Evolutionary conservation across 192 early-diverging fungal genomes (phyloP), one percentile per base, ranked within the genome.

Genomic region (Dissophora globulifera): DNA sequence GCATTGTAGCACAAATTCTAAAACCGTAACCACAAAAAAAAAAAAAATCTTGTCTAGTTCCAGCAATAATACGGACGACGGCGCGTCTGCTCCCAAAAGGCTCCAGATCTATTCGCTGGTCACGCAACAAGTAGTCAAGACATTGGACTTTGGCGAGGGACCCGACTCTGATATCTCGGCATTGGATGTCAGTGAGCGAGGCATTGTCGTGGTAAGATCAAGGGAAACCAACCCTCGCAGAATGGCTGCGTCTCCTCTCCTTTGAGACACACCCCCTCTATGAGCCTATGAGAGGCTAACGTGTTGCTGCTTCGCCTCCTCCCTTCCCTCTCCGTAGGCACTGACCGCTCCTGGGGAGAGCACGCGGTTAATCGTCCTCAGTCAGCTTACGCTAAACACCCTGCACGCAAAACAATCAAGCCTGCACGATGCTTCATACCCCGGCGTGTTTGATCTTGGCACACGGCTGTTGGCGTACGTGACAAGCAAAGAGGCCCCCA

Each of bases 391-490:
- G 35, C 65, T 91, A 12, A 42, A 74, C 25, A 54, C 59, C 17
- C 51, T 79, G 19, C 67, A 69, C 43, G 23, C 53, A 54, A 69
- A 76, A 26, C 59, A 83, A 20, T 43, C 62, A 5, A 63, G 60
- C 6, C 69, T 91, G 63, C 81, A 79, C 9, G 91, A 92, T 52
- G 82, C 84, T 8, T 66, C 76, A 19, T 70, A 82, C 30, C 62
- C 80, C 2, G 70, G 85, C n/a, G 78, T 86, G 5, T 89, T 91
- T 65, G 84, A 85, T 26, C 64, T 92, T 12, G 92, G 92, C 16
- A 67, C 88, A 23, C 80, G 91, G 30, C 82, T 89, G 26, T 58
- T 94, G 25, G 87, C 88, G 0, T 94, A 93, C 71, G 90, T 91
- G 16, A 89, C 93, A 0, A 87, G 81, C 1, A 81, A 50, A 26